Evolutionary conservation across 805 yeast genomes (phyloP).

Genomic region (Myxozyma geophila): DNA sequence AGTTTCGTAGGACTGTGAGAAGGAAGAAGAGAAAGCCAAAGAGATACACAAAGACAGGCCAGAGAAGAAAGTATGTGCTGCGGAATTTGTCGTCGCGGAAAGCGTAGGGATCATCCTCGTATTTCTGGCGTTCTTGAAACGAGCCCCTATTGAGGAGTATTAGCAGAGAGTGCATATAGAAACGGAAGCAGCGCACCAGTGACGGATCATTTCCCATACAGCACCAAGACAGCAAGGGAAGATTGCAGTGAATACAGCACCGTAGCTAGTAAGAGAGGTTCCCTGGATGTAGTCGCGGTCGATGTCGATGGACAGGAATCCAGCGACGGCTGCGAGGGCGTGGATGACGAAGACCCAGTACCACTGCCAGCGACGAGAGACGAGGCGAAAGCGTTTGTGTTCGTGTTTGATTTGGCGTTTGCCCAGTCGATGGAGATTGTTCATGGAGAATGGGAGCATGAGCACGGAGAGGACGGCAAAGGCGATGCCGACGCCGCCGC

Average conservation of each 20-base stretch:
- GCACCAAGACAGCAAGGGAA: slow-evolving; percentile 37
- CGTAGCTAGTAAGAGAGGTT: slow-evolving; percentile 37
- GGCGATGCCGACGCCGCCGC: slow-evolving; percentile 41
- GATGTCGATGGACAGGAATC: slow-evolving; percentile 42
- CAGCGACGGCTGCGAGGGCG: slow-evolving; percentile 39
- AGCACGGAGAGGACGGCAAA: slow-evolving; percentile 36
- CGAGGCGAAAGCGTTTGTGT: slow-evolving; percentile 36
- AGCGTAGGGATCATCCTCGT: slow-evolving; percentile 40
- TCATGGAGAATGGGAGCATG: slow-evolving; percentile 38
- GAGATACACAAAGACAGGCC: slow-evolving; percentile 40
- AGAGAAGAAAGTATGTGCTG: slow-evolving; percentile 36
- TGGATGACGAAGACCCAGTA: slow-evolving; percentile 41
- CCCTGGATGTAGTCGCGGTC: slow-evolving; percentile 43
- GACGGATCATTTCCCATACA: slow-evolving; percentile 41
- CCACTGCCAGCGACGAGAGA: slow-evolving; percentile 43
- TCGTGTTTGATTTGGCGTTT: slow-evolving; percentile 30
- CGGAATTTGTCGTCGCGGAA: slow-evolving; percentile 36
- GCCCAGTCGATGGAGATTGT: slow-evolving; percentile 41
- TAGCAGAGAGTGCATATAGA: not conserved
- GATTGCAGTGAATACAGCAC: slow-evolving; percentile 37
- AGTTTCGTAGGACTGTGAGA: slow-evolving; percentile 41
- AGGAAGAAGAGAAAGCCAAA: slow-evolving; percentile 39
- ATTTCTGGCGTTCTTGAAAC: slow-evolving; percentile 40
- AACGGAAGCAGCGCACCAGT: slow-evolving; percentile 35
- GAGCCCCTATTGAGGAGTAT: slow-evolving; percentile 33